Conservation (phyloP, 257 asterid species). For the Petunia secreta region DNA sequence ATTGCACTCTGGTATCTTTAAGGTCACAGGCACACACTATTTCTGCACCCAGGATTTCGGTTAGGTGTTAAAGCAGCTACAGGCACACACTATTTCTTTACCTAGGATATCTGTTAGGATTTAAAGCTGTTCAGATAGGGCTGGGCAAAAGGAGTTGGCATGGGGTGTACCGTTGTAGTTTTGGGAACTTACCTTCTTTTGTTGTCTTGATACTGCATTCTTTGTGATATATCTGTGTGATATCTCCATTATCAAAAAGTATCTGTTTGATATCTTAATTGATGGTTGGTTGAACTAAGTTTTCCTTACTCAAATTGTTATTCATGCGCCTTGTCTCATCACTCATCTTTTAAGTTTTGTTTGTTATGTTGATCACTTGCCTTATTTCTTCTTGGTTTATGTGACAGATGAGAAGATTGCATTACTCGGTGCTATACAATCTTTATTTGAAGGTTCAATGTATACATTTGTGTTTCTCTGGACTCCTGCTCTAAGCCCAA, state of each 20-base stretch:
- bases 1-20: slow-evolving; percentile 7
- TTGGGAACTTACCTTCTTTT: background rate
- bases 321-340: background rate
- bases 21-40: background rate
- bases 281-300: background rate
- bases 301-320: background rate
- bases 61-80: background rate
- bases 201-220: slow-evolving; percentile 3
- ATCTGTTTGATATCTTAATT: slow-evolving; percentile 7
- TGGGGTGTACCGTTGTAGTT: background rate
- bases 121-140: slow-evolving; percentile 13
- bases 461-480: slow-evolving; percentile 95
- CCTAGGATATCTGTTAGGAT: slow-evolving; percentile 12
- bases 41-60: background rate
- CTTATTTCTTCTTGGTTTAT: slow-evolving; percentile 32
- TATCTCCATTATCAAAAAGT: background rate
- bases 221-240: slow-evolving; percentile 12
- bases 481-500: slow-evolving; percentile 99
- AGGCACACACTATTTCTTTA: background rate
- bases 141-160: background rate
- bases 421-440: slow-evolving; percentile 94
- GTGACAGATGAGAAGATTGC: slow-evolving; percentile 94
- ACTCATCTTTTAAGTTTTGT: slow-evolving; percentile 16
- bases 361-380: slow-evolving; percentile 21
- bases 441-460: slow-evolving; percentile 98